These are phyloP conservation scores for Teunomyces tritomae DNA, from an alignment of 805 yeast genomes.

Conservation along the genomic window DNA sequence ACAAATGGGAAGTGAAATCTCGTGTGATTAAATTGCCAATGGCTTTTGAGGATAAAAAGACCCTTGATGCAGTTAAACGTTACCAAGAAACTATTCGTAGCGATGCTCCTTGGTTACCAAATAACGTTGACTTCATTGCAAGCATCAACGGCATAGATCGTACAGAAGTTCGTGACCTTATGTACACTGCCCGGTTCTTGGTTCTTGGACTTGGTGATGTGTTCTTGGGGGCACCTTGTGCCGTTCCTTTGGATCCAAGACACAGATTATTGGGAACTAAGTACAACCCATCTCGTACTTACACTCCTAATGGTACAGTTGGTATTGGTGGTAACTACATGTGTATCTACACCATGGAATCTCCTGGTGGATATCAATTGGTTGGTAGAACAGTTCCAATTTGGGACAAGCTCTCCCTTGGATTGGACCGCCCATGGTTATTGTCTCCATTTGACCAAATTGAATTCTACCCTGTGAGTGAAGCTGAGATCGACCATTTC, in stretches of 20 bases:
- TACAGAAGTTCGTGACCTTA: constrained; percentile 72
- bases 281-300: constrained; percentile 95
- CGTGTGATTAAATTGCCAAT: constrained; percentile 83
- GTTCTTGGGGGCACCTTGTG: constrained; percentile 97
- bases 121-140: constrained; percentile 93
- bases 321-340: constrained; percentile 99
- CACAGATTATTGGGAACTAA: constrained; percentile 90
- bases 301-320: constrained; percentile 94
- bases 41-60: constrained; percentile 93
- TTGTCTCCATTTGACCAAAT: constrained; percentile 90
- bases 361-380: constrained; percentile 98
- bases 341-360: constrained; percentile 97
- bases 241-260: constrained; percentile 96
- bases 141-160: constrained; percentile 80
- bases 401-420: constrained; percentile 91
- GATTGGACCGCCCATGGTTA: constrained; percentile 77
- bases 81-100: constrained; percentile 92
- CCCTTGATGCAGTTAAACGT: constrained; percentile 85
- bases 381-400: constrained; percentile 96
- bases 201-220: constrained; percentile 97
- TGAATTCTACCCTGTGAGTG: constrained; percentile 89
- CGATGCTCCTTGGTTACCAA: constrained; percentile 96
- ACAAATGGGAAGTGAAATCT: constrained; percentile 84
- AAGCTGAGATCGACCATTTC: constrained; percentile 70
- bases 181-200: constrained; percentile 85